Evolutionary conservation across 495 filamentous ascomycete genomes (phyloP).

Genomic region (Lasiosphaeria miniovina): DNA sequence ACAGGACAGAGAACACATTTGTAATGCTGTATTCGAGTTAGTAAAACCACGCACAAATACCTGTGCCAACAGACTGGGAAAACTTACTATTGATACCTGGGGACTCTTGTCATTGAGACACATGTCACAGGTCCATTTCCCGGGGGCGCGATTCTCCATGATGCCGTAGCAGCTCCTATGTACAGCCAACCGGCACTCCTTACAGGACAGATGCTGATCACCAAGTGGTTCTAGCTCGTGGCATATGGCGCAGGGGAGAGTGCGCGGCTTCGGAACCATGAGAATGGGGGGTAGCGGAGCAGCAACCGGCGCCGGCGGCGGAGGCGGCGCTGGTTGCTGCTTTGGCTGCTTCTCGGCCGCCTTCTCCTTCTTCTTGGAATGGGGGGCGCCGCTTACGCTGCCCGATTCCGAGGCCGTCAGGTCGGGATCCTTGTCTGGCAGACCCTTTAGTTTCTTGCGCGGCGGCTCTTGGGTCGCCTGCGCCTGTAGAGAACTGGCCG

Average conservation of each 20-base stretch:
- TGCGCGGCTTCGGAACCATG: conserved; percentile 72
- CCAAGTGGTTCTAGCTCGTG: conserved; percentile 64
- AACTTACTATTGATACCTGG: conserved; percentile 74
- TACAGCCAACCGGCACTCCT: conserved; percentile 86
- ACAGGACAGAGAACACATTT: conserved; percentile 90
- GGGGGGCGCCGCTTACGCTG: conserved; percentile 18
- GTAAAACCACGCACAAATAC: not conserved
- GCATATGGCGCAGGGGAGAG: conserved; percentile 84
- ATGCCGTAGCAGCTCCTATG: conserved; percentile 92
- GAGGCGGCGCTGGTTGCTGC: conserved; percentile 30
- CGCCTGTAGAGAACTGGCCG: conserved; percentile 20
- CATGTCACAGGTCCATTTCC: conserved; percentile 94
- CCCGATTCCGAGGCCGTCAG: conserved; percentile 38
- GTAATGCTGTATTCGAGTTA: conserved; percentile 60
- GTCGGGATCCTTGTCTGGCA: conserved; percentile 45
- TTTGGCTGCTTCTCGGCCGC: conserved; percentile 46
- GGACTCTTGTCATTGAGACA: conserved; percentile 90
- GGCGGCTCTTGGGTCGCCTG: conserved; percentile 39
- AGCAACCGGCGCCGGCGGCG: conserved; percentile 25
- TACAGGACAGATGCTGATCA: conserved; percentile 72
- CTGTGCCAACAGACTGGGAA: not conserved
- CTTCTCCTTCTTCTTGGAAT: conserved; percentile 68
- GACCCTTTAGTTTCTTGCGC: conserved; percentile 55
- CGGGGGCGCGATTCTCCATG: conserved; percentile 59
- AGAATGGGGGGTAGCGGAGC: conserved; percentile 49